Evolutionary conservation across 1,284 basidiomycete genomes (phyloP), one percentile per base, ranked within the genome.

Genomic region (Ceratobasidium theobromae): DNA sequence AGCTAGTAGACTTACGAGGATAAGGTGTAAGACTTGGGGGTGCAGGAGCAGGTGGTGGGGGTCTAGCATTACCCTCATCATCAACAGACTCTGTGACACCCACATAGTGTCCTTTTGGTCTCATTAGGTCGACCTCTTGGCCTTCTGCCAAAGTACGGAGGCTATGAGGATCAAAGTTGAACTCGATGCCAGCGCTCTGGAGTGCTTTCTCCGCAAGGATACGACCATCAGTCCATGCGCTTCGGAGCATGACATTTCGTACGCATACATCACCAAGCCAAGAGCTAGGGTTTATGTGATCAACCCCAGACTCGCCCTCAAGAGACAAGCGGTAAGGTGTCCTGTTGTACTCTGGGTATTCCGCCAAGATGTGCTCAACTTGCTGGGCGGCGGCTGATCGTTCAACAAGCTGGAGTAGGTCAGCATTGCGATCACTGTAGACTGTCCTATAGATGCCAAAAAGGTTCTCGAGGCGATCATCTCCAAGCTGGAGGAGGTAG

Each of bases 401-500:
- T 1, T 57, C 40, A 16, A 35, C 41, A 35, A 57, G 41, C 38
- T 57, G 53, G 9, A 43, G 1, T 8, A 57, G 1, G 14, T 57
- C 53, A n/a, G 38, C 23, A n/a, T 57, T 57, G 8, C 53, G 40
- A n/a, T 57, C 53, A n/a, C 38, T 57, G 12, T 21, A 23, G 18
- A 25, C 18, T 4, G 53, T 72, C 8, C 72, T 67, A 4, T 67
- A 40, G 11, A 38, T 46, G 0, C 72, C 70, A 67, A 75, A 74
- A 0, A 69, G 52, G 0, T 21, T 45, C 62, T 75, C 74, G 0
- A 74, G 49, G 0, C 66, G 53, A 49, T 74, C 72, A 21, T 71
- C 69, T 1, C 73, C 73, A 21, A 41, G 32, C 21, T 68, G 45
- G n/a, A 70, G 70, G n/a, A 72, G 28, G 45, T 72, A 70, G 57